Evolutionary conservation across 2,329 filamentous ascomycete species (phyloP).

Genomic region (Cladosporium sphaerospermum): DNA sequence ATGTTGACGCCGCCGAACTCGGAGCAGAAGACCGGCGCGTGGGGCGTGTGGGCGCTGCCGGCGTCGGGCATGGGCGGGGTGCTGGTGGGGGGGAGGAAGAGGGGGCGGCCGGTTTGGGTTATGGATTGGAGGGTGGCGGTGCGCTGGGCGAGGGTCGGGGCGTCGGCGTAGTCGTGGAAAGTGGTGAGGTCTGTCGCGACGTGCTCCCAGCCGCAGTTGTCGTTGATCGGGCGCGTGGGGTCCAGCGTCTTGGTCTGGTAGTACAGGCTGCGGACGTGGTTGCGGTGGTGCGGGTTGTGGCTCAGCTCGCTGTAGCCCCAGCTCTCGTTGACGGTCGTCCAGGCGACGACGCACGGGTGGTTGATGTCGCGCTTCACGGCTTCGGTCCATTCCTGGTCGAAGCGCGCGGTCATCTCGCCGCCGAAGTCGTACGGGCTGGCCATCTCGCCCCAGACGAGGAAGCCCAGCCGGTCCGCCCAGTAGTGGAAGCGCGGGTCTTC

Average conservation of each 20-base stretch:
- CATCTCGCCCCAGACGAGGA: constrained; percentile 60
- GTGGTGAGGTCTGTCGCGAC: constrained; percentile 59
- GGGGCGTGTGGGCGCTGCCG: constrained; percentile 46
- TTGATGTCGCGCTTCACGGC: constrained; percentile 59
- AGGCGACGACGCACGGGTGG: constrained; percentile 57
- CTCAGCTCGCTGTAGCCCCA: constrained; percentile 60
- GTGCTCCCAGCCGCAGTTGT: constrained; percentile 68
- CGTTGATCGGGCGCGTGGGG: constrained; percentile 58
- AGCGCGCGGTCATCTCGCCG: constrained; percentile 51
- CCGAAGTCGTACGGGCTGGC: constrained; percentile 60
- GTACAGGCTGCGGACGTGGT: constrained; percentile 59
- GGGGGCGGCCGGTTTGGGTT: constrained; percentile 48
- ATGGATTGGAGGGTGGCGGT: constrained; percentile 51
- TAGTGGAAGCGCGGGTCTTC: constrained; percentile 57
- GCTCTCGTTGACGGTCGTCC: constrained; percentile 60
- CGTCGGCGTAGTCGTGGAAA: constrained; percentile 63
- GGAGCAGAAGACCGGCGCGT: constrained; percentile 58
- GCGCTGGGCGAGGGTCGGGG: constrained; percentile 47
- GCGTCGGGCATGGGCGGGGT: constrained; percentile 32
- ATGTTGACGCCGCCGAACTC: constrained; percentile 67
- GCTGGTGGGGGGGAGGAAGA: constrained; percentile 48
- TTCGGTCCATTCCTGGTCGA: constrained; percentile 60
- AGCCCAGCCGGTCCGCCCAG: constrained; percentile 56
- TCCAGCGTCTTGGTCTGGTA: constrained; percentile 60
- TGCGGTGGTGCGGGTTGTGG: constrained; percentile 51